Conservation (phyloP, 2,329 filamentous ascomycete species). For the Ophiostoma montium region DNA sequence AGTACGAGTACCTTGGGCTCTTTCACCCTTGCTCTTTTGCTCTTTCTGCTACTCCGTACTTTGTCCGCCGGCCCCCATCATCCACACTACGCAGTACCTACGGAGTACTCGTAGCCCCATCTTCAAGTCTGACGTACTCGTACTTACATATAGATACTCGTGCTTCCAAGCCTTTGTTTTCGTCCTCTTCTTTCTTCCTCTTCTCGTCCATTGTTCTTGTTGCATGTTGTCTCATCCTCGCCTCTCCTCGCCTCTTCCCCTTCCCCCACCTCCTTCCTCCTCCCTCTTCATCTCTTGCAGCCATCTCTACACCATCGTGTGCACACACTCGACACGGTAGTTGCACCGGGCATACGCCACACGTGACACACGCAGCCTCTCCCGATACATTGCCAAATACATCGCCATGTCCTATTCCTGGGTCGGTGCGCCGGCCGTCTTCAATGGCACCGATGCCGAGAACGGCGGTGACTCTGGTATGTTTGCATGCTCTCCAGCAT, state of each 20-base stretch:
- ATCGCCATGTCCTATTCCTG: constrained; percentile 43
- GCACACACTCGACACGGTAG: not conserved
- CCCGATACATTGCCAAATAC: not conserved
- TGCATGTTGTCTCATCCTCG: not conserved
- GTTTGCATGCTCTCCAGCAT: constrained; percentile 23
- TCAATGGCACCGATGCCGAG: constrained; percentile 49
- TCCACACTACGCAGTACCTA: no score
- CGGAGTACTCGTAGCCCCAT: no score
- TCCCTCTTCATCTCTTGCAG: not conserved
- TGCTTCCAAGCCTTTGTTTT: no score
- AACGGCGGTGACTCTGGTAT: constrained; percentile 67
- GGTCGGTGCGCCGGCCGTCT: constrained; percentile 41
- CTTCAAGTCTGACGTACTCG: no score
- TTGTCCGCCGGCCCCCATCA: no score
- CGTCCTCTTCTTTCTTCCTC: no score
- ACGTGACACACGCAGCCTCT: not conserved
- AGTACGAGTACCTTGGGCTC: no score
- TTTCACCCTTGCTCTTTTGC: no score
- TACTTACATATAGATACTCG: no score
- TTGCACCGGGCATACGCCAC: no score
- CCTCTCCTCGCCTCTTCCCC: not conserved
- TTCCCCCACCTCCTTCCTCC: not conserved
- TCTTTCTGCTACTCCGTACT: no score
- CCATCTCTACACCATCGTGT: not conserved
- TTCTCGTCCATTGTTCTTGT: no score